phyloP scores from a whole-genome alignment of 176 grass and related monocot species.

The Oryza australiensis region DNA sequence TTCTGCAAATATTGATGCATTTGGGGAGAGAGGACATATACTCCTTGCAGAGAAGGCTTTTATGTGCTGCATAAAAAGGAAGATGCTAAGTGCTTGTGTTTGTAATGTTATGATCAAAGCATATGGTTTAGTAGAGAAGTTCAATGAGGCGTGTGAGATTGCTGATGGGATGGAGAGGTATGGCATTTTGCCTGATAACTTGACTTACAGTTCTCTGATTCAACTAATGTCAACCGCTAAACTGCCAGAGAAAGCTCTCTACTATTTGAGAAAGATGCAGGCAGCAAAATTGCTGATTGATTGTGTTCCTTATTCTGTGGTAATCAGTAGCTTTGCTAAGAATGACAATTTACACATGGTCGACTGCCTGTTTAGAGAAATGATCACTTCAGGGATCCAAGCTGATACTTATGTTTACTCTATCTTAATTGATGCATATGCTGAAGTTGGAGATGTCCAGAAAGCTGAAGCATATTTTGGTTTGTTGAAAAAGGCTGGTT shows the following conservation, averaged over 20 bases:
- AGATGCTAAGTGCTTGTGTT: constrained; percentile 61
- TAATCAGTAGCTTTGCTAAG: constrained; percentile 72
- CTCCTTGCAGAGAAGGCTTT: constrained; percentile 82
- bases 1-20: constrained; percentile 82
- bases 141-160: constrained; percentile 68
- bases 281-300: constrained; percentile 51
- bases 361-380: constrained; percentile 75
- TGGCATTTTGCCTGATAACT: constrained; percentile 69
- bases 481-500: constrained; percentile 75
- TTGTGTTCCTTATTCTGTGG: constrained; percentile 67
- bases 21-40: constrained; percentile 60
- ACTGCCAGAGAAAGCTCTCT: constrained; percentile 58
- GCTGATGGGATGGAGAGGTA: constrained; percentile 73
- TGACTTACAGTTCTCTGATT: constrained; percentile 86
- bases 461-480: constrained; percentile 77
- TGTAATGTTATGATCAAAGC: constrained; percentile 99
- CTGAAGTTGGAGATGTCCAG: constrained; percentile 70
- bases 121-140: constrained; percentile 67
- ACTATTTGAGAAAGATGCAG: constrained; percentile 83
- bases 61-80: constrained; percentile 57
- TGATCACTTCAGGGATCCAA: constrained; percentile 56
- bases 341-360: constrained; percentile 49
- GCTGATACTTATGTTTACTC: constrained; percentile 70
- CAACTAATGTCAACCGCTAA: constrained; percentile 58
- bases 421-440: constrained; percentile 82